Conservation (phyloP, 257 asterid species). For the Anisodus acutangulus region DNA sequence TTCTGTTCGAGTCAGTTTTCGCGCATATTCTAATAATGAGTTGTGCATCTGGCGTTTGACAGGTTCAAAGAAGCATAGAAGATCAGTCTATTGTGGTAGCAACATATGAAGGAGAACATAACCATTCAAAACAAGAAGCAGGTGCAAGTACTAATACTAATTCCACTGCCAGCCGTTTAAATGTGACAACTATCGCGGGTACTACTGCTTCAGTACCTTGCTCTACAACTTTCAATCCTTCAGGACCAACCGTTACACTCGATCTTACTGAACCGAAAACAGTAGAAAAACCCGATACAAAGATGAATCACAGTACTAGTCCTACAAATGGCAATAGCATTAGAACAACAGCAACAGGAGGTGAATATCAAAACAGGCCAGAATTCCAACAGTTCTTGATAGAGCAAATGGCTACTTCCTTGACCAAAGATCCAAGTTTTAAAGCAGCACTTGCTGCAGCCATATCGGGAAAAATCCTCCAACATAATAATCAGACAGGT, state of each 20-base stretch:
- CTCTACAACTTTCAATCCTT: conserved; percentile 48
- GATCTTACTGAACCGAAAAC: conserved; percentile 65
- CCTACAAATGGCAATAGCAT: background rate
- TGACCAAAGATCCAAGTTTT: conserved; percentile 88
- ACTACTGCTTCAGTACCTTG: conserved; percentile 48
- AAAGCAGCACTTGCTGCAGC: conserved; percentile 96
- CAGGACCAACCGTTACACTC: conserved; percentile 55
- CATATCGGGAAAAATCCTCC: conserved; percentile 77
- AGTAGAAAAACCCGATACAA: conserved; percentile 30
- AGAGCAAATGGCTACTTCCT: conserved; percentile 86
- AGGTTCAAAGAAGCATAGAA: conserved; percentile 65
- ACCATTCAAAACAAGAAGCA: conserved; percentile 62
- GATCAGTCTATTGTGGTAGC: conserved; percentile 76
- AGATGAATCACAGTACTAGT: conserved; percentile 6
- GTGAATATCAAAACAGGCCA: conserved; percentile 34
- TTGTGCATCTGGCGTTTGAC: background rate
- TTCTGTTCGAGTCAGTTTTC: background rate
- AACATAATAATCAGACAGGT: conserved; percentile 36
- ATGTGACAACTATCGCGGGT: conserved; percentile 23
- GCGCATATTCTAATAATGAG: background rate
- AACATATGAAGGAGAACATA: conserved; percentile 93
- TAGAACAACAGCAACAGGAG: background rate
- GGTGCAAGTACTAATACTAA: conserved; percentile 8
- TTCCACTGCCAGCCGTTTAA: conserved; percentile 39
- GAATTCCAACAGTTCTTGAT: conserved; percentile 63